Conservation (phyloP, 2,329 filamentous ascomycete genomes). For the Xylariaceae sp. region DNA sequence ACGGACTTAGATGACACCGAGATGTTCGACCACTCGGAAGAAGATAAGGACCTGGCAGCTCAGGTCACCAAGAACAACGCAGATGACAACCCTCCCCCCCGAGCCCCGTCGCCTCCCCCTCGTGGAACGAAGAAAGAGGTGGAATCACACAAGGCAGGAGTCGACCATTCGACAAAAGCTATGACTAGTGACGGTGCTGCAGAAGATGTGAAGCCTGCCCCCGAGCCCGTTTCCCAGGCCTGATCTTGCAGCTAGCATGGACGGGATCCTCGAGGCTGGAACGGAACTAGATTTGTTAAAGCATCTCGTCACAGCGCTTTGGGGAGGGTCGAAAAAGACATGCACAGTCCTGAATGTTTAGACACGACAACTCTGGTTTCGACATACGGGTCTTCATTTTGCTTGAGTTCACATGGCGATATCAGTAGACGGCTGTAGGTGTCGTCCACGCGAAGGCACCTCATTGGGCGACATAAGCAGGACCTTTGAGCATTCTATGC, state of each 20-base stretch:
- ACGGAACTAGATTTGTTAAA: slow-evolving; percentile 13
- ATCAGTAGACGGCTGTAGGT: slow-evolving; percentile 16
- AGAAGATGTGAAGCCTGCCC: slow-evolving; percentile 23
- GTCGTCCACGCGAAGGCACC: slow-evolving; percentile 9
- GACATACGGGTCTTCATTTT: slow-evolving; percentile 23
- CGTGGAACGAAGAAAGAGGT: slow-evolving; percentile 28
- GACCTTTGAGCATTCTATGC: slow-evolving; percentile 5
- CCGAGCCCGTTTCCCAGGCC: slow-evolving; percentile 24
- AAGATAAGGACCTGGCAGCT: slow-evolving; percentile 79
- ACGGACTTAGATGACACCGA: slow-evolving; percentile 85
- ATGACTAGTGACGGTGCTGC: slow-evolving; percentile 24
- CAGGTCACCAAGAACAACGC: slow-evolving; percentile 64
- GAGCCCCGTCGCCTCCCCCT: slow-evolving; percentile 31
- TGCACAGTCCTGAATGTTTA: slow-evolving; percentile 21
- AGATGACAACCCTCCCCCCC: slow-evolving; percentile 29
- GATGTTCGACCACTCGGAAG: slow-evolving; percentile 83
- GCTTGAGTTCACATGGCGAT: slow-evolving; percentile 21
- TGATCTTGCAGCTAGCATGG: slow-evolving; percentile 14
- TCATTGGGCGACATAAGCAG: slow-evolving; percentile 9
- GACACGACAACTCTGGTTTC: slow-evolving; percentile 22
- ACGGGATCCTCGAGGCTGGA: slow-evolving; percentile 1
- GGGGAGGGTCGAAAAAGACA: slow-evolving; percentile 15
- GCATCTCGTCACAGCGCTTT: slow-evolving; percentile 17
- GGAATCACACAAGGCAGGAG: slow-evolving; percentile 21
- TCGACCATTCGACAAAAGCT: slow-evolving; percentile 24